These are phyloP conservation scores for Mycena latifolia DNA, from an alignment of 768 basidiomycete genomes.

Conservation along the genomic window DNA sequence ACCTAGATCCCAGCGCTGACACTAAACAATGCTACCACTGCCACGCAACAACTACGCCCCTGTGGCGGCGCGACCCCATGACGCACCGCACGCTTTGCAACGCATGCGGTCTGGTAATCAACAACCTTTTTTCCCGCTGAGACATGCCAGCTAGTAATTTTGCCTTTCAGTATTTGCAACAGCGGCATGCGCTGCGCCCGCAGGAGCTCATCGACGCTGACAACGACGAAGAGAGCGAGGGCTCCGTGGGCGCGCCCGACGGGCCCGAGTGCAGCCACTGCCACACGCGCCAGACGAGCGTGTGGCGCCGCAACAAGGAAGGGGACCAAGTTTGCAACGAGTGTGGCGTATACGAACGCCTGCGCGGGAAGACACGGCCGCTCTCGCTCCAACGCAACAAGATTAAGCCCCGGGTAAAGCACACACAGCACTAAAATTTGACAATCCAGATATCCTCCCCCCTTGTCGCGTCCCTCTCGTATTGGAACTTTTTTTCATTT, in stretches of 20 bases:
- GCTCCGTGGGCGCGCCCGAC: neutral
- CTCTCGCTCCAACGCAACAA: slow-evolving; percentile 3
- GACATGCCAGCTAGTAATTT: too few relatives aligned
- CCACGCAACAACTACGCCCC: neutral
- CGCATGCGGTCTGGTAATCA: too few relatives aligned
- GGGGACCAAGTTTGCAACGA: slow-evolving; percentile 15
- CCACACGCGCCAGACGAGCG: slow-evolving; percentile 8
- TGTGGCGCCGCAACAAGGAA: slow-evolving; percentile 9
- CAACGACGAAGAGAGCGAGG: neutral
- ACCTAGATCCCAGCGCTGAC: neutral
- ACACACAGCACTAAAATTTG: too few relatives aligned
- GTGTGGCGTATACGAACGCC: slow-evolving; percentile 8
- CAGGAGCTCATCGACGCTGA: slow-evolving; percentile 2
- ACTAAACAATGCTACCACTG: slow-evolving; percentile 4
- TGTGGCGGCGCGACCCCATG: slow-evolving; percentile 1
- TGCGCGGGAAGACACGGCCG: slow-evolving; percentile 3
- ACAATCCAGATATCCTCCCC: too few relatives aligned
- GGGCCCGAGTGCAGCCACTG: slow-evolving; percentile 11
- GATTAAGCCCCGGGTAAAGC: slow-evolving; percentile 9
- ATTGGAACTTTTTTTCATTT: too few relatives aligned
- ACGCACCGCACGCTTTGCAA: slow-evolving; percentile 4
- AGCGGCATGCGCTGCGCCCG: slow-evolving; percentile 1
- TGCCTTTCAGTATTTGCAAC: neutral
- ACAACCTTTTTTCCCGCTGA: too few relatives aligned
- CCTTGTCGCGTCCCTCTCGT: too few relatives aligned